Percentiles rank a stretch among this genome's conserved stretches.
Evolutionary conservation across 1,284 basidiomycete species (phyloP).

Genomic region (Sporisorium sorghi): DNA sequence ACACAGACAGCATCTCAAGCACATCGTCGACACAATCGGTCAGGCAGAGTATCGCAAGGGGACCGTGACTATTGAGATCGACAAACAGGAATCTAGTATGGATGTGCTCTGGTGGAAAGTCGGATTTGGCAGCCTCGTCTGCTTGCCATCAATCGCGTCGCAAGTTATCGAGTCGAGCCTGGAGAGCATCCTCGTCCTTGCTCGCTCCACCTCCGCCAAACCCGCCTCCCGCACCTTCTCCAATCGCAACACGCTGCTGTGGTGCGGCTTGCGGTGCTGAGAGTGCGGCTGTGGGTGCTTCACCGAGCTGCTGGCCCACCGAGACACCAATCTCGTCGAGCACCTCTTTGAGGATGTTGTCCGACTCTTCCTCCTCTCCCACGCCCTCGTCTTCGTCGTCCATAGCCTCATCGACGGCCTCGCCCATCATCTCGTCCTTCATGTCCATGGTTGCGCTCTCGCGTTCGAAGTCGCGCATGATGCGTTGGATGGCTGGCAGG

Average conservation of each 20-base stretch:
- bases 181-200: slow-evolving; percentile 66
- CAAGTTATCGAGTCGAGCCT: slow-evolving; percentile 64
- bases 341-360: slow-evolving; percentile 95
- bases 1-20: background rate
- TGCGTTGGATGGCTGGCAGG: slow-evolving; percentile 90
- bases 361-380: slow-evolving; percentile 86
- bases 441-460: slow-evolving; percentile 99
- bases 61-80: background rate
- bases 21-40: too few relatives aligned
- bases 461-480: slow-evolving; percentile 97
- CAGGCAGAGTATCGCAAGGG: background rate
- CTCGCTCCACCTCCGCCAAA: slow-evolving; percentile 28
- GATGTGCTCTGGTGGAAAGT: background rate
- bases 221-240: slow-evolving; percentile 54
- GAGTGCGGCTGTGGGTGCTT: slow-evolving; percentile 55
- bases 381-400: slow-evolving; percentile 84
- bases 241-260: slow-evolving; percentile 60
- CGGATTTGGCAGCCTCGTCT: too few relatives aligned
- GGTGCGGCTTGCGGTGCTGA: slow-evolving; percentile 53
- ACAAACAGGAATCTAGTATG: background rate
- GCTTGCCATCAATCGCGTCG: slow-evolving; percentile 51
- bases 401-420: slow-evolving; percentile 98
- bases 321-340: slow-evolving; percentile 96
- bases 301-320: slow-evolving; percentile 78
- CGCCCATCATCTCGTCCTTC: slow-evolving; percentile 99